Evolutionary conservation across 805 yeast species (phyloP).

Genomic region (Candida maltosa): DNA sequence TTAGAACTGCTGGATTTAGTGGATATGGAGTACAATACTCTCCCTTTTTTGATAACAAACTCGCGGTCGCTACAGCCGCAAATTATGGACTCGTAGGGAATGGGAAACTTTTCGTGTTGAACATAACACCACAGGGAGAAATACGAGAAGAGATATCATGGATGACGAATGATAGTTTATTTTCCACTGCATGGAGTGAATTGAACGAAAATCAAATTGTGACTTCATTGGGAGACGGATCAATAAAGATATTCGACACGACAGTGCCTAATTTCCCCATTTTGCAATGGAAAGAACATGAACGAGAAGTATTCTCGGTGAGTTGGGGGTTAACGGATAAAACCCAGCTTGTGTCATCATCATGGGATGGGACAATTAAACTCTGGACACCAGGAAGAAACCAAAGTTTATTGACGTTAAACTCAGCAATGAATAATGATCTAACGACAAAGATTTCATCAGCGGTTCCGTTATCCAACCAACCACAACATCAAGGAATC

Average conservation of each 20-base stretch:
- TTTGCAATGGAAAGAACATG: slow-evolving; percentile 73
- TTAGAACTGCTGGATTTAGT: slow-evolving; percentile 73
- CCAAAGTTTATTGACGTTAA: slow-evolving; percentile 55
- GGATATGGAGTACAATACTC: slow-evolving; percentile 89
- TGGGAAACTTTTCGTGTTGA: slow-evolving; percentile 73
- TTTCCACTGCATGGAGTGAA: slow-evolving; percentile 89
- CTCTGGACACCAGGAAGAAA: slow-evolving; percentile 68
- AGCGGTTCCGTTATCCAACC: slow-evolving; percentile 30
- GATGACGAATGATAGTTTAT: slow-evolving; percentile 92
- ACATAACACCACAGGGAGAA: slow-evolving; percentile 65
- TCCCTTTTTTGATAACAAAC: slow-evolving; percentile 83
- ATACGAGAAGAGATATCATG: slow-evolving; percentile 54
- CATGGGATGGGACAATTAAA: slow-evolving; percentile 92
- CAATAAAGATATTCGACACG: slow-evolving; percentile 76
- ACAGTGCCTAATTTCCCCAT: slow-evolving; percentile 68
- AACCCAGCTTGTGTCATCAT: slow-evolving; percentile 64
- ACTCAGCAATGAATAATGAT: slow-evolving; percentile 21
- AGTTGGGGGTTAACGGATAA: slow-evolving; percentile 75
- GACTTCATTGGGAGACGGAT: slow-evolving; percentile 88
- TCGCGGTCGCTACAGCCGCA: slow-evolving; percentile 88
- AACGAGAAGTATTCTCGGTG: slow-evolving; percentile 68
- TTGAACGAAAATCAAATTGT: slow-evolving; percentile 80
- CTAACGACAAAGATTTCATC: slow-evolving; percentile 23
- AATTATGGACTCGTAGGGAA: slow-evolving; percentile 94
- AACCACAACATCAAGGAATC: slow-evolving; percentile 30